Evolutionary conservation across 345 rosid genomes (phyloP).

Genomic region (Gossypium stocksii): DNA sequence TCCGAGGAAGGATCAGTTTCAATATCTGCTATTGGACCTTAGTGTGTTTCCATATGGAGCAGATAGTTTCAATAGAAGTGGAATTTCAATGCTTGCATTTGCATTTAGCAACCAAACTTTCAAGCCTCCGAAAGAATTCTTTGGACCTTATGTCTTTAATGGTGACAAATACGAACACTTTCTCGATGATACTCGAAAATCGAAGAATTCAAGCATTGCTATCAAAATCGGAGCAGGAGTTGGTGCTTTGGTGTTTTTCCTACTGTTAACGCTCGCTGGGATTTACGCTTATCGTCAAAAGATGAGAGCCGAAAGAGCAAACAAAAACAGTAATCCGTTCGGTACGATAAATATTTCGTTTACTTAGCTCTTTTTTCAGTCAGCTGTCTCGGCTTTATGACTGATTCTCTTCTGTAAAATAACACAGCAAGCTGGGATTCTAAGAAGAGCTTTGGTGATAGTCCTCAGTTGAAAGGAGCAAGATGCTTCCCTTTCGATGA

Average conservation of each 20-base stretch:
- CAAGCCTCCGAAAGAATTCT: slow-evolving; percentile 43
- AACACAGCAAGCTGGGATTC: slow-evolving; percentile 67
- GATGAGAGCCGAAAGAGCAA: slow-evolving; percentile 63
- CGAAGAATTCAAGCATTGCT: slow-evolving; percentile 34
- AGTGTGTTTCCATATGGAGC: slow-evolving; percentile 45
- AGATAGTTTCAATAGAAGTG: slow-evolving; percentile 46
- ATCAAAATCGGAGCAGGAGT: slow-evolving; percentile 65
- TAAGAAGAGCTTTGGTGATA: slow-evolving; percentile 42
- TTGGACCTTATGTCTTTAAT: slow-evolving; percentile 57
- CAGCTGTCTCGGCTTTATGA: not conserved
- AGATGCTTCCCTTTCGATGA: slow-evolving; percentile 74
- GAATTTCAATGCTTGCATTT: slow-evolving; percentile 39
- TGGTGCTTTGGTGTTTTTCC: slow-evolving; percentile 47
- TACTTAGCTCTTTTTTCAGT: not conserved
- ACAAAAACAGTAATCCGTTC: slow-evolving; percentile 56
- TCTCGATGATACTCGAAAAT: slow-evolving; percentile 19
- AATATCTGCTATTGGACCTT: slow-evolving; percentile 44
- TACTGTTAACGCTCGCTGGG: slow-evolving; percentile 54
- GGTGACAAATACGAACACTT: slow-evolving; percentile 38
- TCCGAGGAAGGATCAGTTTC: slow-evolving; percentile 41
- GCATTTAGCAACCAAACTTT: slow-evolving; percentile 56
- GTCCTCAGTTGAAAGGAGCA: slow-evolving; percentile 78
- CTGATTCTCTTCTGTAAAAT: not conserved
- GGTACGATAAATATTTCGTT: slow-evolving; percentile 36
- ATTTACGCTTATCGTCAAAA: slow-evolving; percentile 63